Conservation (phyloP, 768 basidiomycete species). For the Trametes maxima region DNA sequence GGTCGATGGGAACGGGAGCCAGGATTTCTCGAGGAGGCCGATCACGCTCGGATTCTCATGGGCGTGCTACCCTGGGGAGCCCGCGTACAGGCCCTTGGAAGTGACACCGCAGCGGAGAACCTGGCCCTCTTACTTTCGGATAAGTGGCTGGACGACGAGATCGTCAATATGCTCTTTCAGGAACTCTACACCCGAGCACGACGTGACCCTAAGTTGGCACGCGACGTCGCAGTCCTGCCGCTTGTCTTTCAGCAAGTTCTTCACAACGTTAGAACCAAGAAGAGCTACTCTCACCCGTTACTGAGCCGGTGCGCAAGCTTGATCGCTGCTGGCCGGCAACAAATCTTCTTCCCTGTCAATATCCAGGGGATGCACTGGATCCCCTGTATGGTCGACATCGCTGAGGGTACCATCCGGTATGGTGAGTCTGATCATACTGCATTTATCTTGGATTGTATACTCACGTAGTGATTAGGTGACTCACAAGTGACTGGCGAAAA, state of each 20-base stretch:
- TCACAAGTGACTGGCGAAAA: not conserved
- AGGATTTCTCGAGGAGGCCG: not conserved
- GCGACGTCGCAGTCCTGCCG: not conserved
- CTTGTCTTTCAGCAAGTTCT: not conserved
- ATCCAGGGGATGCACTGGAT: slow-evolving; percentile 20
- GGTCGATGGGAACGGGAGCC: not conserved
- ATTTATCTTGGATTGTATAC: not conserved
- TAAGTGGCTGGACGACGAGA: slow-evolving; percentile 10
- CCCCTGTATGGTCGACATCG: slow-evolving; percentile 14
- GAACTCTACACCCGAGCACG: not conserved
- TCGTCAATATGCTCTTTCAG: slow-evolving; percentile 7
- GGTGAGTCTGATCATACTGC: too few relatives aligned
- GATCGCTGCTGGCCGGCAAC: not conserved
- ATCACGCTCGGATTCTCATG: not conserved
- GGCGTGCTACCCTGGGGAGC: not conserved
- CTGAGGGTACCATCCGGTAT: not conserved
- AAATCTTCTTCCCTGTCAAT: slow-evolving; percentile 5
- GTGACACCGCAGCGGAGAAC: not conserved
- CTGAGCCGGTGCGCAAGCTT: not conserved
- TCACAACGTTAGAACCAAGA: too few relatives aligned
- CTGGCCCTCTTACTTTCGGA: slow-evolving; percentile 12
- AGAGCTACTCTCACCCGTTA: too few relatives aligned
- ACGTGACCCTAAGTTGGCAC: not conserved
- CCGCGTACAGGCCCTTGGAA: not conserved
- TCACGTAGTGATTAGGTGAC: not conserved